Evolutionary conservation across 129 eudicot species (phyloP).

Genomic region (Cynara cardunculus): DNA sequence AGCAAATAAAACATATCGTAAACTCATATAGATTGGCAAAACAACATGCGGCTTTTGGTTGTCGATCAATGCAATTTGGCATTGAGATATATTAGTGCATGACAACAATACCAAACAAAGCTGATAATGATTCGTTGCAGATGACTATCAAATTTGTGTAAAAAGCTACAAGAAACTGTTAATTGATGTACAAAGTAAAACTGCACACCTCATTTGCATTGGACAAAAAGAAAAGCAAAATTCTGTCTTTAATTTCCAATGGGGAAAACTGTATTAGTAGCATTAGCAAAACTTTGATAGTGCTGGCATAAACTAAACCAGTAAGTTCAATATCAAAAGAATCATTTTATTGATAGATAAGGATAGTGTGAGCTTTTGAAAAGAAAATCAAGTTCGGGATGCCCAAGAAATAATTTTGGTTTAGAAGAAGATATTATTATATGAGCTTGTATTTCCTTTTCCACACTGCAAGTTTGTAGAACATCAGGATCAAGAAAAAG

Average conservation of each 20-base stretch:
- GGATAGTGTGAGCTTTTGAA: neutral
- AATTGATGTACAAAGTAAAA: neutral
- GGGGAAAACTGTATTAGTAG: too few species aligned
- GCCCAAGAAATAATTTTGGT: neutral
- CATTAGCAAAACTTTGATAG: neutral
- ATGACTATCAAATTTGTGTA: neutral
- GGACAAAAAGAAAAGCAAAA: too few species aligned
- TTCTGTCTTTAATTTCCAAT: too few species aligned
- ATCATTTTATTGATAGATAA: neutral
- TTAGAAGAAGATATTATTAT: neutral
- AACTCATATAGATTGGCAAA: neutral
- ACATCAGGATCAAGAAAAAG: neutral
- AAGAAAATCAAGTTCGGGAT: neutral
- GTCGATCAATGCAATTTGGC: constrained; percentile 5
- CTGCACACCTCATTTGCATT: too few species aligned
- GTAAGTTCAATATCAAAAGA: neutral
- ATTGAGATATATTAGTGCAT: neutral
- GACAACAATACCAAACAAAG: neutral
- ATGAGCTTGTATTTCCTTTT: neutral
- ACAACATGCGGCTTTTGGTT: constrained; percentile 11
- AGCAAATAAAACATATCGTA: neutral
- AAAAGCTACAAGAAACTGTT: neutral
- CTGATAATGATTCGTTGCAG: neutral
- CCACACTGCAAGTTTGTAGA: neutral
- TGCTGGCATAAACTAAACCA: neutral